Conservation (phyloP, 495 filamentous ascomycete genomes). For the Annulohypoxylon bovei region DNA sequence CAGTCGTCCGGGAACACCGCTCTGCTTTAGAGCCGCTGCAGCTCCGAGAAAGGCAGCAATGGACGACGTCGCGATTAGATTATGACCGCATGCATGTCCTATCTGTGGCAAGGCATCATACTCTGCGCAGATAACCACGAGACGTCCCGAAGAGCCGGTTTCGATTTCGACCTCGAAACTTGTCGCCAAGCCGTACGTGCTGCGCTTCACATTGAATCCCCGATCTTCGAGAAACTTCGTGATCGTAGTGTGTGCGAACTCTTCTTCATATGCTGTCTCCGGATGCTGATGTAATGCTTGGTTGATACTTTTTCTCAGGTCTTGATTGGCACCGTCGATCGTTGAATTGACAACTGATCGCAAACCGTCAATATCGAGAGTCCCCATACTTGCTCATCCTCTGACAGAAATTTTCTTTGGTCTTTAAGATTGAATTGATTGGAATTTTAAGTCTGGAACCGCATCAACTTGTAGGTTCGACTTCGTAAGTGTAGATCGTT, state of each 20-base stretch:
- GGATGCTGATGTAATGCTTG: slow-evolving; percentile 62
- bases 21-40: slow-evolving; percentile 60
- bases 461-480: background rate
- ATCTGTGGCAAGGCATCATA: slow-evolving; percentile 60
- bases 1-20: slow-evolving; percentile 59
- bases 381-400: background rate
- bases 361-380: background rate
- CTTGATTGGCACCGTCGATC: slow-evolving; percentile 5
- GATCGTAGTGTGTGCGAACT: slow-evolving; percentile 63
- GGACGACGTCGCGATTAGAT: slow-evolving; percentile 71
- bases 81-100: slow-evolving; percentile 68
- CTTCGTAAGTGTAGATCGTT: background rate
- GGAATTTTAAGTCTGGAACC: background rate
- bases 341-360: background rate
- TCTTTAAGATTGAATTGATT: background rate
- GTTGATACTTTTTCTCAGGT: slow-evolving; percentile 50
- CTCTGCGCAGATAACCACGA: slow-evolving; percentile 67
- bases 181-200: slow-evolving; percentile 62
- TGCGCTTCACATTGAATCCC: slow-evolving; percentile 57
- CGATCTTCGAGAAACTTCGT: slow-evolving; percentile 50
- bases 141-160: slow-evolving; percentile 58
- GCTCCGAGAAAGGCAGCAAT: slow-evolving; percentile 67
- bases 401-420: background rate
- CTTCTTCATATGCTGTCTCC: slow-evolving; percentile 64
- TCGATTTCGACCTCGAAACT: slow-evolving; percentile 64